Evolutionary conservation across 2,329 filamentous ascomycete genomes (phyloP).

Genomic region (Hymenoscyphus fructigenus): DNA sequence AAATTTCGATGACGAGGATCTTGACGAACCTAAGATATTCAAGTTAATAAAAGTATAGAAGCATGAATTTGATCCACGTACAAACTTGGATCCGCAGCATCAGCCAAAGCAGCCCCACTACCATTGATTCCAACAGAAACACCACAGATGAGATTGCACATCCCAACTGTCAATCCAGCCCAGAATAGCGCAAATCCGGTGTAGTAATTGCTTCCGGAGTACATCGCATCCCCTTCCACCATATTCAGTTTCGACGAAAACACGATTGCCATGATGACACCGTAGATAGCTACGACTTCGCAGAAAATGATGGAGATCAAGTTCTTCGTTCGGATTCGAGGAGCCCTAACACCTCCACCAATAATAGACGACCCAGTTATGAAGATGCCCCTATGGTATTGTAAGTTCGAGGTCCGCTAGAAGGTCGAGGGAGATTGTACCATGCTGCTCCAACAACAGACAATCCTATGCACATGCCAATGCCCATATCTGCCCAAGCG

Average conservation of each 20-base stretch:
- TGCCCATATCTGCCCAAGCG: slow-evolving; percentile 87
- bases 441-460: slow-evolving; percentile 97
- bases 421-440: slow-evolving; percentile 48
- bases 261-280: slow-evolving; percentile 99
- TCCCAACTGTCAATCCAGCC: slow-evolving; percentile 89
- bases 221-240: slow-evolving; percentile 63
- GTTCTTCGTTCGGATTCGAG: slow-evolving; percentile 98
- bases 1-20: slow-evolving; percentile 98
- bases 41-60: background rate
- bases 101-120: slow-evolving; percentile 90
- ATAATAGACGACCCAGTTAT: slow-evolving; percentile 97
- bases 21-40: slow-evolving; percentile 77
- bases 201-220: slow-evolving; percentile 80
- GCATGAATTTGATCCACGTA: slow-evolving; percentile 49
- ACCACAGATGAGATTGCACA: slow-evolving; percentile 95
- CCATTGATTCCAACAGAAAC: slow-evolving; percentile 97
- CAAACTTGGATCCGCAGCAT: slow-evolving; percentile 89
- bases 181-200: slow-evolving; percentile 96
- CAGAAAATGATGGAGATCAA: slow-evolving; percentile 99
- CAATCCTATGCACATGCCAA: slow-evolving; percentile 90
- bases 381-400: slow-evolving; percentile 81
- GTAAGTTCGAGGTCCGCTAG: slow-evolving; percentile 6
- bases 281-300: slow-evolving; percentile 99
- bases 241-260: slow-evolving; percentile 84
- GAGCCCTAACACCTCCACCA: slow-evolving; percentile 93